Percentiles rank a stretch among this genome's conserved stretches.
phyloP scores from a whole-genome alignment of 768 basidiomycete genomes.

The Tricholoma flavovirens region DNA sequence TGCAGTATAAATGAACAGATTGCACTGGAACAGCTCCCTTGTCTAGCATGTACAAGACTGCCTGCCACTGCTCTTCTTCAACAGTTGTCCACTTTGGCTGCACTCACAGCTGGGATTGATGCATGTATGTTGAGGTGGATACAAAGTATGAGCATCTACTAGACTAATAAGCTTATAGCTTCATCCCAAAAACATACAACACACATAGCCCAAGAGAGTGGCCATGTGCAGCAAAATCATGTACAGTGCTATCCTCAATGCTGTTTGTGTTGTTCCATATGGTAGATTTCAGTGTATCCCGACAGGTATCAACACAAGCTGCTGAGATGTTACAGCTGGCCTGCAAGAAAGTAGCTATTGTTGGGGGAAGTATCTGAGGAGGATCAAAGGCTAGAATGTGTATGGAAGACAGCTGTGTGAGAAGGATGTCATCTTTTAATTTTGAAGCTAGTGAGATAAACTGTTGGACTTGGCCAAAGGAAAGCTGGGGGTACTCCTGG shows the following conservation, averaged over 20 bases:
- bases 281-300: neutral
- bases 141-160: too few relatives aligned
- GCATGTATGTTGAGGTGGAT: neutral
- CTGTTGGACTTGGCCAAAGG: neutral
- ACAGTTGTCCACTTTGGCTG: too few relatives aligned
- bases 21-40: neutral
- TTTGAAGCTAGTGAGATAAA: too few relatives aligned
- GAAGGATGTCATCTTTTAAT: neutral
- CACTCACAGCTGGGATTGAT: too few relatives aligned
- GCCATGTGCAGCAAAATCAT: neutral
- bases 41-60: neutral
- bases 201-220: neutral
- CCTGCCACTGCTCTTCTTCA: neutral
- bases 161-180: too few relatives aligned
- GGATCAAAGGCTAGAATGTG: neutral
- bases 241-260: too few relatives aligned
- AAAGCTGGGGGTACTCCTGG: neutral
- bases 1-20: neutral
- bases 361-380: neutral
- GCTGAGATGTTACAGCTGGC: too few relatives aligned
- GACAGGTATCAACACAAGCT: too few relatives aligned
- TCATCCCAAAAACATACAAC: neutral
- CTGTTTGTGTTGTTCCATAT: too few relatives aligned
- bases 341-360: neutral
- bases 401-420: neutral